A percentile compares a stretch with the other conserved stretches of the same genome.
phyloP scores from a whole-genome alignment of 1,284 basidiomycete genomes.

The Ganoderma meredithae region DNA sequence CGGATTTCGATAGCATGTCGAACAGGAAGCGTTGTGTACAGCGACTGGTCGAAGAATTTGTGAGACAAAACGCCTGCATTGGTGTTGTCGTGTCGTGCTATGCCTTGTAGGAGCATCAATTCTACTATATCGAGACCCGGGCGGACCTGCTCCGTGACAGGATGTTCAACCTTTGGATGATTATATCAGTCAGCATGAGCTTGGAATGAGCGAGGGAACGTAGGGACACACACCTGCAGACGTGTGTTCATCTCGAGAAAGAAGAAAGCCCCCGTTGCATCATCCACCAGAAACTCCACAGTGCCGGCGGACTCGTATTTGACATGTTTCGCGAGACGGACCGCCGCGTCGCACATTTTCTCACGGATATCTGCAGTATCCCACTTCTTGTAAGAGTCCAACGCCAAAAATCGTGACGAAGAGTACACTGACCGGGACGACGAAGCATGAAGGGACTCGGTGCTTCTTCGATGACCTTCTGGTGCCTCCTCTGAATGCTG shows the following conservation, averaged over 20 bases:
- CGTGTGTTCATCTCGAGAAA: slow-evolving; percentile 83
- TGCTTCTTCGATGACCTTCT: slow-evolving; percentile 79
- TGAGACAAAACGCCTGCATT: slow-evolving; percentile 32
- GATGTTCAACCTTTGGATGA: slow-evolving; percentile 81
- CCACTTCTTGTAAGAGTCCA: no score
- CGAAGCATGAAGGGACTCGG: slow-evolving; percentile 59
- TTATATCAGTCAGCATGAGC: no score
- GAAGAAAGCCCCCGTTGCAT: slow-evolving; percentile 61
- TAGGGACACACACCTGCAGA: no score
- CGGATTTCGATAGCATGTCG: slow-evolving; percentile 68
- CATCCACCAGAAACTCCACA: slow-evolving; percentile 73
- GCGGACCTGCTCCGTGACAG: slow-evolving; percentile 67
- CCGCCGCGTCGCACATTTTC: slow-evolving; percentile 61
- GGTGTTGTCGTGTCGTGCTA: slow-evolving; percentile 43
- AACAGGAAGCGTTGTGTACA: slow-evolving; percentile 39
- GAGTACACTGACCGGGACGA: slow-evolving; percentile 45
- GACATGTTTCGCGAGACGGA: slow-evolving; percentile 56
- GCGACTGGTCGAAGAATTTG: slow-evolving; percentile 43
- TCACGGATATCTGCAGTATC: slow-evolving; percentile 47
- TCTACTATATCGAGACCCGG: slow-evolving; percentile 70
- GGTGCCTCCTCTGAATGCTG: slow-evolving; percentile 73
- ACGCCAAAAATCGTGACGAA: no score
- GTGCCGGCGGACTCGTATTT: slow-evolving; percentile 73
- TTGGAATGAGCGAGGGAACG: no score
- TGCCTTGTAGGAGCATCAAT: slow-evolving; percentile 68